Base-by-base conservation (phyloP, 441 rosid species). In the Eruca vesicaria region DNA sequence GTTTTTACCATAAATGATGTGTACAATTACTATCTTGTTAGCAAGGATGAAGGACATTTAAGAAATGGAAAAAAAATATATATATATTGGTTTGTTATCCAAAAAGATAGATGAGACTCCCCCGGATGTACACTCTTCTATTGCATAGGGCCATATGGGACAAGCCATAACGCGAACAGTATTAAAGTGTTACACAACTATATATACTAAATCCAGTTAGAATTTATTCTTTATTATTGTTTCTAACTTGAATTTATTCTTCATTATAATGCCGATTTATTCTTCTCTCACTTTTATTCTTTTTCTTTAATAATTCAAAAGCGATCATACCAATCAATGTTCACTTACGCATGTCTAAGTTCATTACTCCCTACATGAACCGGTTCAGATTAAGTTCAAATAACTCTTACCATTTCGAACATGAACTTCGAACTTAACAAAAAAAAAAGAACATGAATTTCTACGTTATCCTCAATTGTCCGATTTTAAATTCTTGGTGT, bases 231-330 rank as follows among this genome's bases (percentile, higher is more conserved):
- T 79, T 41, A 62, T 82, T 81, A 80, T 81, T 23, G 1, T 23
- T 23, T 23, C 3, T 23, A n/a, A 23, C 26, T 23, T 23, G 96
- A 84, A 92, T 87, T 76, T 75, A 84, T 88, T 87, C 97, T 82
- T 79, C 35, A 62, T 82, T 81, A 80, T 81, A 87, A 88, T 86
- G 81, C 80, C 74, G 71, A 61, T 36, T 74, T 81, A 79, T 84
- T 82, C 86, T 43, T 79, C 66, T 74, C 29, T 57, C 66, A 57
- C 84, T 78, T 82, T 81, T 69, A 78, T 78, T 81, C 86, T 78
- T 71, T 71, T 77, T 59, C 61, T 61, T 41, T 87, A 88, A 87
- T 87, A 83, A 88, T 87, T 76, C 81, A 84, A 86, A 89, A 86
- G 87, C 11, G 38, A 77, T 56, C 73, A 70, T 71, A 60, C 31